Percentiles rank a stretch among this genome's conserved stretches.
phyloP scores from a whole-genome alignment of 2,329 filamentous ascomycete species.

The Fusarium hostae region DNA sequence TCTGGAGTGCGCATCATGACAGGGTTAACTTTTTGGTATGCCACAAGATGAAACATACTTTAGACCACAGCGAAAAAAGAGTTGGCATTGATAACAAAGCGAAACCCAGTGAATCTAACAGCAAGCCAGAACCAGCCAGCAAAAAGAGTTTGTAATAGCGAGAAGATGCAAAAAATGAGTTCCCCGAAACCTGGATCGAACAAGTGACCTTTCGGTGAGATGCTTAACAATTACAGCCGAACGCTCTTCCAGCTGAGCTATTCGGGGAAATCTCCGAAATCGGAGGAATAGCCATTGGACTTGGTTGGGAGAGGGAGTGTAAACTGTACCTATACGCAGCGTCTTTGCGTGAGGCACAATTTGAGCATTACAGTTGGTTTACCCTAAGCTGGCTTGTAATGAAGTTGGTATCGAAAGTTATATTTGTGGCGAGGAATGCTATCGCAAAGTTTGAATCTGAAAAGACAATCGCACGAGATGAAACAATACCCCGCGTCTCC shows the following conservation, averaged over 20 bases:
- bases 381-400: too few relatives aligned
- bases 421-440: background rate
- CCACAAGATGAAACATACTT: background rate
- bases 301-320: background rate
- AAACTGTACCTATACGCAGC: background rate
- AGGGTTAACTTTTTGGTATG: background rate
- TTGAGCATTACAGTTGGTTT: too few relatives aligned
- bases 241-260: slow-evolving; percentile 47
- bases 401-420: accelerated
- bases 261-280: slow-evolving; percentile 34
- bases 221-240: slow-evolving; percentile 39
- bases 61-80: too few relatives aligned
- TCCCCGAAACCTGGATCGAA: slow-evolving; percentile 46
- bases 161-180: slow-evolving; percentile 17
- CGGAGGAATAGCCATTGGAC: slow-evolving; percentile 29
- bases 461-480: background rate
- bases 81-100: too few relatives aligned
- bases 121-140: background rate
- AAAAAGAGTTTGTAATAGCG: background rate
- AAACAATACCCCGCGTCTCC: background rate
- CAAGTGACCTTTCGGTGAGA: slow-evolving; percentile 44
- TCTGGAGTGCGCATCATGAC: background rate
- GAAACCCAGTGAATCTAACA: background rate
- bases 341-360: accelerated
- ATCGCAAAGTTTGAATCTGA: background rate